Base-by-base conservation (phyloP, 1,284 basidiomycete genomes). In the Ceratobasidium sp. region DNA sequence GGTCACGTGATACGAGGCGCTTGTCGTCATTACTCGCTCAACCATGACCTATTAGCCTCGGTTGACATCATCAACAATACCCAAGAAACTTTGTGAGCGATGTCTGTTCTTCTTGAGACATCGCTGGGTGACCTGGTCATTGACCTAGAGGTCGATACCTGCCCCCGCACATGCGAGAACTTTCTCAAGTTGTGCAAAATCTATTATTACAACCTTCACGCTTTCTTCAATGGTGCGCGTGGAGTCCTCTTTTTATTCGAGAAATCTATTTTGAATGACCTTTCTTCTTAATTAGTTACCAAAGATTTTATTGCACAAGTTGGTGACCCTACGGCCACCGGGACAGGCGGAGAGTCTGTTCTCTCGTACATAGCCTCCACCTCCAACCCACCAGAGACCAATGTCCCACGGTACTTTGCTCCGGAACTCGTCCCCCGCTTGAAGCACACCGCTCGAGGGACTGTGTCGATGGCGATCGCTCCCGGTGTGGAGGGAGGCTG, bases 41-140 rank as follows among this genome's bases (percentile, higher is more conserved):
- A 67, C 53, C 6, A 71, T 71, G 56, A 27, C 36, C 45, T 27
- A 47, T n/a, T 71, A 71, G 29, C 27, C 33, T 59, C 45, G 22
- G 44, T 44, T 33, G 19, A 53, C 63, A 53, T 51, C 22, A 47
- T 65, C 48, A n/a, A 41, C 24, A 33, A 41, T 44, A 8, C 47
- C 59, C 45, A 59, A 45, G 48, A 44, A 65, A 50, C 56, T 62
- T 31, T 51, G 64, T 74, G 62, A 64, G 62, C 45, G 45, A 98
- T 98, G 97, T 98, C 96, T 77, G 95, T 99, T 60, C 88, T 99
- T 76, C 89, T 99, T 78, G 97, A 99, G 86, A 99, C 97, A 6
- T 98, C 96, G 45, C 85, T 99, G 1, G 97, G 97, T 76, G 97
- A 99, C 85, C 87, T 99, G 73, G 94, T 99, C 78, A 95, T 99